These are phyloP conservation scores for Leishmania amazonensis DNA, from an alignment of 208 protist genomes.

Conservation along the genomic window DNA sequence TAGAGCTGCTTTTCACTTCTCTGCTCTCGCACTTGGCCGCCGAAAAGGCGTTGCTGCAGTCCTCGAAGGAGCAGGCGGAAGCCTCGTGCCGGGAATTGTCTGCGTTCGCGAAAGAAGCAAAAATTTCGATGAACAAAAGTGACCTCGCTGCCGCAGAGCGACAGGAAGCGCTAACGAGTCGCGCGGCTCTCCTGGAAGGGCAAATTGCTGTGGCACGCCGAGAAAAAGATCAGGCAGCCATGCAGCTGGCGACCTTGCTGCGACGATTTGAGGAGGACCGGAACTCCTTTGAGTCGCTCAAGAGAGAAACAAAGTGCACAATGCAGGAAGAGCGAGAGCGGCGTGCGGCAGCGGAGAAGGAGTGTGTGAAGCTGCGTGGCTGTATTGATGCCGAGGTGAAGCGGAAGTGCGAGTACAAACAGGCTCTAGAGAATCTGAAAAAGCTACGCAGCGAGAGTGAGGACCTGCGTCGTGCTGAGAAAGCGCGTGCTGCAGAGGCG, in stretches of 20 bases:
- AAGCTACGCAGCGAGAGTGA: conserved; percentile 65
- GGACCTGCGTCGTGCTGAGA: conserved; percentile 55
- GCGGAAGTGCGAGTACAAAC: conserved; percentile 83
- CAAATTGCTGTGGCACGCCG: conserved; percentile 2
- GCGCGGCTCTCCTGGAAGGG: conserved; percentile 21
- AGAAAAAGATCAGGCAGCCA: conserved; percentile 16
- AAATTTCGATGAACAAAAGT: conserved; percentile 24
- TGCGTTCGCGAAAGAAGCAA: conserved; percentile 36
- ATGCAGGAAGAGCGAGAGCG: conserved; percentile 29
- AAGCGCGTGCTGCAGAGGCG: conserved; percentile 51
- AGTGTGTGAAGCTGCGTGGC: conserved; percentile 47
- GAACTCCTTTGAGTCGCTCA: conserved; percentile 10
- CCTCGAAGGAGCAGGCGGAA: conserved; percentile 24
- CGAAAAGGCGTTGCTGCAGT: conserved; percentile 6
- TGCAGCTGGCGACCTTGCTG: conserved; percentile 23
- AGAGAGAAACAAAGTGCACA: conserved; percentile 9
- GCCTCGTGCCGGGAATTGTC: conserved; percentile 33
- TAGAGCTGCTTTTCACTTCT: neutral
- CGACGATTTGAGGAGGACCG: conserved; percentile 36
- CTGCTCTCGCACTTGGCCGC: neutral
- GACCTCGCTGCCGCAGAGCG: conserved; percentile 31
- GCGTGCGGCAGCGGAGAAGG: conserved; percentile 19
- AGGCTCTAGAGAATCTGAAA: conserved; percentile 65
- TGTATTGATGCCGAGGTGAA: conserved; percentile 67
- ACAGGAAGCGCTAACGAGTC: conserved; percentile 23